Evolutionary conservation across 2,329 filamentous ascomycete genomes (phyloP), one percentile per base, ranked within the genome.

Genomic region (Colletotrichum euphorbiae): DNA sequence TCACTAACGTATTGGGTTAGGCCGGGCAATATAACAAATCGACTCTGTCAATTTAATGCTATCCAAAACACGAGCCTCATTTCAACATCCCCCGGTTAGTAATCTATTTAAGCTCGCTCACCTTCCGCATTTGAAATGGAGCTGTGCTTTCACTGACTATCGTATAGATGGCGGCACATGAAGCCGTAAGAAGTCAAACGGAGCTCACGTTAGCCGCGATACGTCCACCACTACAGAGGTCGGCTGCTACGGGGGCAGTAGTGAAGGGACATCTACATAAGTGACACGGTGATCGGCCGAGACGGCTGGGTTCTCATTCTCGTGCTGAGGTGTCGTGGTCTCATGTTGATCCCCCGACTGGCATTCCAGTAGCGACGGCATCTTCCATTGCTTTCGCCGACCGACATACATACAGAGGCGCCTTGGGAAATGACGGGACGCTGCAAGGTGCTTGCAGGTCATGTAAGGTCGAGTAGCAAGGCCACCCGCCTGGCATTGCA

Each of bases 401-500:
- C 42, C 31, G 56, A 40, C 42, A 33, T 15, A 40, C 42, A 33
- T 15, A n/a, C 56, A n/a, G n/a, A 36, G 12, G 31, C 5, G 33
- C 45, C 42, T 19, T 17, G 28, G 13, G 33, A 48, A 40, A 50
- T 40, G 42, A 50, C 56, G 40, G 56, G 56, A 31, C 43, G 21
- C 43, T 50, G 43, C 17, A 46, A 59, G 31, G 43, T 59, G 24
- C 56, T 38, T 59, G 28, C 50, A 46, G 36, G 50, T 43, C 38
- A 38, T 45, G 40, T 33, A 24, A 31, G n/a, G n/a, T n/a, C n/a
- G n/a, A n/a, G 50, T 9, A n/a, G 42, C 19, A 51, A 56, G 38
- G 38, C 45, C 59, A 21, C 38, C 28, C 15, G 64, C 17, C 51
- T 24, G 48, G 63, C 33, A 12, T 9, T 64, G 36, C 64, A n/a